Base-by-base conservation (phyloP, 2,329 filamentous ascomycete species). In the Talaromyces funiculosus region DNA sequence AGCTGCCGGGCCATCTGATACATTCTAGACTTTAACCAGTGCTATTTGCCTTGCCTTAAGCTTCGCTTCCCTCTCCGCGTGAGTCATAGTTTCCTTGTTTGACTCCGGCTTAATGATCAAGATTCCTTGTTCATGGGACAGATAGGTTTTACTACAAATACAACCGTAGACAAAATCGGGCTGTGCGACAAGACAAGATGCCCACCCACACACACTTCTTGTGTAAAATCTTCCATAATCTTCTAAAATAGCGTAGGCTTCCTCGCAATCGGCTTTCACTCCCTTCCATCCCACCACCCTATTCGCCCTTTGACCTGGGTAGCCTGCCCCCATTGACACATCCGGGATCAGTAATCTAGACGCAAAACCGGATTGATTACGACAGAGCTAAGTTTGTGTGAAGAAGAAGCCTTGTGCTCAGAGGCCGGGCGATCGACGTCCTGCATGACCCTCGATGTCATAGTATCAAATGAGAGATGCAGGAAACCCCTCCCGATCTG, bases 391-490 rank as follows among this genome's bases (percentile, higher is more conserved):
- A 20, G 38, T 42, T n/a, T 42, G 38, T 42, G 18, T 40, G 38
- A 38, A 55, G 53, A 33, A 45, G 62, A 66, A 66, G 49, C 49
- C 70, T 67, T 73, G 74, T 69, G 71, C 72, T 67, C 51, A 67
- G 72, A 18, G 65, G 68, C 71, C 71, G 71, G 68, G 70, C 69
- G 75, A 77, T 77, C 73, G 73, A 75, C 73, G 68, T 66, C 71
- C 72, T 77, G 75, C 75, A 77, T 77, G 75, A 77, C 75, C 51
- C 72, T 69, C 67, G 54, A 61, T 61, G 60, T 70, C 68, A 68
- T 70, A 69, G 56, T 75, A 74, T 76, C 75, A 76, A 77, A 77
- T 77, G 72, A 74, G 73, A 77, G 68, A 64, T 71, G 68, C 69
- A 72, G 71, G 63, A 73, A 65, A 14, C n/a, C 51, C 49, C 20